Conservation (phyloP, 495 filamentous ascomycete genomes). For the Aspergillus panamensis region DNA sequence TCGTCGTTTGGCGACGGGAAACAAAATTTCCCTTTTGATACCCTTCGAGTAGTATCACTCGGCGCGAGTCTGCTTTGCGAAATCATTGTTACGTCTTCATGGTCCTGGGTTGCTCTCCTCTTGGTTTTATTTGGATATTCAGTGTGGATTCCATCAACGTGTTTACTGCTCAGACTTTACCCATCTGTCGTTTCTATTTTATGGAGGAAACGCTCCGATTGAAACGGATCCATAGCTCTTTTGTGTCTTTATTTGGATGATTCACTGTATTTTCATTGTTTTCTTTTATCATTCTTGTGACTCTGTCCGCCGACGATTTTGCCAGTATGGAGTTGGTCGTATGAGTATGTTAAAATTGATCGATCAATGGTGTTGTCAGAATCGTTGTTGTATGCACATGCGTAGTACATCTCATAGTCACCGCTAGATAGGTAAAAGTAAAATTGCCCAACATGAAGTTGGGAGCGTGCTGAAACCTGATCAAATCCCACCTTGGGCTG, state of each 20-base stretch:
- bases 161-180: constrained; percentile 1
- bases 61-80: constrained; percentile 38
- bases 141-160: constrained; percentile 11
- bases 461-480: not conserved
- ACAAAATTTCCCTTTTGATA: constrained; percentile 44
- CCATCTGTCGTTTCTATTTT: not conserved
- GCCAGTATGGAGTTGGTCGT: not conserved
- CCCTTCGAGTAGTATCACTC: constrained; percentile 45
- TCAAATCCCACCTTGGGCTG: not conserved
- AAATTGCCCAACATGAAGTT: not conserved
- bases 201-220: constrained; percentile 7
- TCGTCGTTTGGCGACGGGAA: constrained; percentile 30
- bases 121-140: constrained; percentile 21
- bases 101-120: constrained; percentile 25
- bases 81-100: constrained; percentile 46
- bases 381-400: not conserved
- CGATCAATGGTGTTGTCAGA: not conserved
- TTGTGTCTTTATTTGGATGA: constrained; percentile 6
- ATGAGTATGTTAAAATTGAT: not conserved
- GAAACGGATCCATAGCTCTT: not conserved
- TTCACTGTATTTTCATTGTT: constrained; percentile 6
- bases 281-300: not conserved
- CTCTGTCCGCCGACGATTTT: not conserved
- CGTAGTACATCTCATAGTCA: not conserved
- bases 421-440: not conserved